Evolutionary conservation across 2,329 filamentous ascomycete species (phyloP), one percentile per base, ranked within the genome.

Genomic region (Aspergillus unguis): DNA sequence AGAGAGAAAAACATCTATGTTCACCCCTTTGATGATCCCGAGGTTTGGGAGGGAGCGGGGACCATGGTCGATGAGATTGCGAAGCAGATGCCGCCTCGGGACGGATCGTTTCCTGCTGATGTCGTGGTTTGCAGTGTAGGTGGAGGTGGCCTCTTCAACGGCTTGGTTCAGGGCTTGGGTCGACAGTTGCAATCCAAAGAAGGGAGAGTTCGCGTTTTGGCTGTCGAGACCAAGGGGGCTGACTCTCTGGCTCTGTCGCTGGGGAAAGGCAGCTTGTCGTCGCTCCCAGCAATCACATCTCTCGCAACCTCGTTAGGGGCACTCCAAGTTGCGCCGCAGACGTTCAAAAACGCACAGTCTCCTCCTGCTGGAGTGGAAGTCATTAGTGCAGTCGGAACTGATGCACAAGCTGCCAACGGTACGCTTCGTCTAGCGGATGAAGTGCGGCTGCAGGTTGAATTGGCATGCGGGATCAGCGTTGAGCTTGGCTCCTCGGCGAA

Each of bases 401-500:
- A 94, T 64, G 84, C 83, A 2, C 87, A 92, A 64, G 90, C 92
- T 1, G 89, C 88, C 26, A 80, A 84, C 71, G 90, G 85, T 4
- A 87, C 86, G 50, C 82, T 86, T 64, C 77, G 81, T 7, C 84
- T 96, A 58, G 85, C 89, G 6, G 87, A 96, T 61, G 89, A 95
- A 57, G 85, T 88, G 60, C 77, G 86, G 32, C 74, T 92, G 57
- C 75, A 95, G 57, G 88, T 95, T 5, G 92, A 96, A 75, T 76
- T 86, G 31, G 84, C 90, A 0, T 95, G 91, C 68, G 90, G 91
- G 0, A 90, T 92, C 4, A 86, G 85, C 45, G 72, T 95, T 17
- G 87, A 71, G 44, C 56, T 66, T 54, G 69, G 59, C 6, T 32
- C 62, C n/a, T 57, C 55, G 23, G 46, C 50, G 25, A 52, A 50